Evolutionary conservation across 768 basidiomycete species (phyloP), one percentile per base, ranked within the genome.

Genomic region (Guyanaporus albipodus): DNA sequence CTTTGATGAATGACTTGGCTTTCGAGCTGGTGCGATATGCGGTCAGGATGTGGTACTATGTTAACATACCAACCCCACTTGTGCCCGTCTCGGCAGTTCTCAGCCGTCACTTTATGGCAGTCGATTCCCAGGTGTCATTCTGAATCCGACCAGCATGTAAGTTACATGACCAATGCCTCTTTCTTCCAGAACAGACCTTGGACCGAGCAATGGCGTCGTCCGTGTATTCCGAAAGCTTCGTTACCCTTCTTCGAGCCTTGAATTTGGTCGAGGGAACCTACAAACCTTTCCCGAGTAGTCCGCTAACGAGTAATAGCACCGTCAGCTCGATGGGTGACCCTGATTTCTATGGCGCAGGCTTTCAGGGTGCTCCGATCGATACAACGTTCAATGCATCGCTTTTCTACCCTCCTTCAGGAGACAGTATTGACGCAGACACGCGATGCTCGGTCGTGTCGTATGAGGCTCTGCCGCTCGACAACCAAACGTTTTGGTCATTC

Each of bases 401-500:
- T 6, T 23, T 48, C 18, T 11, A 49, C 10, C 22, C 51, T 28
- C 10, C 28, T 4, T 14, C 32, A 17, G 17, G 18, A 6, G 28
- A 26, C 15, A 6, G 19, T 19, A 27, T 31, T 23, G 31, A 12
- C 8, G 8, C 44, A 15, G 42, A 42, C 9, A 6, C 42, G 1
- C 38, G 22, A 28, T 58, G 57, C 35, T 6, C 42, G 4, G 47
- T 46, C n/a, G 24, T 24, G 14, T 15, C 44, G 8, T 59, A 58
- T 34, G 38, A 55, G 10, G 2, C 53, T 18, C 53, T 49, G 15
- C 47, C 39, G 9, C 33, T 46, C 23, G 14, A 29, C n/a, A 32
- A 47, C 15, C 36, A 59, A 34, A 26, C 29, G 0, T 59, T 59
- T 32, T 33, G 34, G 47, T 22, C 57, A 5, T 58, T 59, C 18